Conservation (phyloP, 768 basidiomycete species). For the Suillus clintonianus region DNA sequence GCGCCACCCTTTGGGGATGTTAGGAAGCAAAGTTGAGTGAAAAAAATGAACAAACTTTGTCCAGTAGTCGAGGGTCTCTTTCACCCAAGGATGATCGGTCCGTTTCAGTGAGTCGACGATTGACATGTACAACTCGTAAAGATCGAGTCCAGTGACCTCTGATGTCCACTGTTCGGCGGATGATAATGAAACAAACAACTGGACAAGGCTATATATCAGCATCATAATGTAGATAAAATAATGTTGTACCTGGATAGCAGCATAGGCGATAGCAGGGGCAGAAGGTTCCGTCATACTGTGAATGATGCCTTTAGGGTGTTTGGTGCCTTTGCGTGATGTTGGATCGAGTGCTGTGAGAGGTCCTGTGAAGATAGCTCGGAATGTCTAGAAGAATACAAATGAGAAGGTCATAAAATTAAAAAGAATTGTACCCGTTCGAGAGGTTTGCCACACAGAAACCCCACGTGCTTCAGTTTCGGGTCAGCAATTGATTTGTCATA, state of each 20-base stretch:
- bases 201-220: neutral
- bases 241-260: neutral
- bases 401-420: neutral
- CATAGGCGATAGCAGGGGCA: neutral
- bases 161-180: neutral
- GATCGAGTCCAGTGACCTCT: neutral
- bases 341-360: too few relatives aligned
- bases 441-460: neutral
- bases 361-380: too few relatives aligned
- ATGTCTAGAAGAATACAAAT: too few relatives aligned
- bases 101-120: neutral
- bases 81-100: neutral
- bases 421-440: neutral
- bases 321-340: too few relatives aligned
- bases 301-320: too few relatives aligned
- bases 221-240: neutral
- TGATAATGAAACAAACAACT: neutral
- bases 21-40: neutral
- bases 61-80: neutral
- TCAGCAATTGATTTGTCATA: neutral
- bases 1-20: neutral
- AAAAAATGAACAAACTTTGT: neutral
- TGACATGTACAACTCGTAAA: neutral
- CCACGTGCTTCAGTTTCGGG: neutral
- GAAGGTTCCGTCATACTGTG: neutral